Percentiles rank a stretch among this genome's conserved stretches.
Evolutionary conservation across 345 rosid genomes (phyloP).

Genomic region (Populus pruinosa): DNA sequence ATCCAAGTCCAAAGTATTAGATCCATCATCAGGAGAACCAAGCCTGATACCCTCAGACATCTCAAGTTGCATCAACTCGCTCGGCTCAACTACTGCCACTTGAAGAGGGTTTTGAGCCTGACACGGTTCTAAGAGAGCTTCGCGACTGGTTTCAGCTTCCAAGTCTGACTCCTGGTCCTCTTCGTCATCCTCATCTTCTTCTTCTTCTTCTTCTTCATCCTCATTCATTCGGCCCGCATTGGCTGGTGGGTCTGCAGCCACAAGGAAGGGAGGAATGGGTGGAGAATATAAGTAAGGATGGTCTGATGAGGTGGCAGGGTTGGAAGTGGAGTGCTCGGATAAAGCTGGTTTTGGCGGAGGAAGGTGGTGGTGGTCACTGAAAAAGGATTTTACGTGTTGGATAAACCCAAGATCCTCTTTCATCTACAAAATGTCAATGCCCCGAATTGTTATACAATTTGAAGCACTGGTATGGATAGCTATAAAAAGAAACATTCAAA

Average conservation of each 20-base stretch:
- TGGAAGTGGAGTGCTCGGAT: conserved; percentile 73
- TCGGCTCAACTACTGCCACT: conserved; percentile 41
- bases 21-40: conserved; percentile 77
- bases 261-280: conserved; percentile 27
- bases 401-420: conserved; percentile 54
- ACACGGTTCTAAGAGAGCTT: conserved; percentile 2
- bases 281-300: conserved; percentile 41
- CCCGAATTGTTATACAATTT: not conserved
- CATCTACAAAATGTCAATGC: conserved; percentile 31
- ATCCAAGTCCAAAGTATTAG: conserved; percentile 63
- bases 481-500: not conserved
- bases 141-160: conserved; percentile 28
- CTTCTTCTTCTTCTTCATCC: conserved; percentile 28
- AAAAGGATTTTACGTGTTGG: conserved; percentile 57
- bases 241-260: conserved; percentile 25
- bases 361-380: conserved; percentile 43
- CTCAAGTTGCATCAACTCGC: conserved; percentile 65
- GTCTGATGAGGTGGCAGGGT: conserved; percentile 55
- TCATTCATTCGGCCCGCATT: conserved; percentile 27
- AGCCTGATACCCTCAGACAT: conserved; percentile 80
- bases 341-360: conserved; percentile 67
- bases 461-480: not conserved
- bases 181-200: conserved; percentile 31
- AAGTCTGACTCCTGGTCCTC: conserved; percentile 25
- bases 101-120: conserved; percentile 19